Evolutionary conservation across 176 grass and related monocot species (phyloP), one percentile per base, ranked within the genome.

Genomic region (Neostapfia colusana): DNA sequence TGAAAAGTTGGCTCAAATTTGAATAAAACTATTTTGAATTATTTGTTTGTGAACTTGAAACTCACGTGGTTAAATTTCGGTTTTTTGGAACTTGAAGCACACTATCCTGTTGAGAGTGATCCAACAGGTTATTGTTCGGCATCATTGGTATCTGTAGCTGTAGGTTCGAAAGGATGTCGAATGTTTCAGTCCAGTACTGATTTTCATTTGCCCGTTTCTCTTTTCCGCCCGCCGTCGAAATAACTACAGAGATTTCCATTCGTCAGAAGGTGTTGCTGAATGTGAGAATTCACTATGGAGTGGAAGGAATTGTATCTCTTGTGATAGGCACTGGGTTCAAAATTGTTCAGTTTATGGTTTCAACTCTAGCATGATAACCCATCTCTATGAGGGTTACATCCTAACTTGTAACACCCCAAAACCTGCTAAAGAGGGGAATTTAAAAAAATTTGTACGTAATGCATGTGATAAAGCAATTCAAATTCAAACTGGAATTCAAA

Each of bases 331-430:
- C 8, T 54, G 51, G 20, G 7, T 10, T 54, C 51, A 54, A 4
- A 21, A 23, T 21, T 20, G 17, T 51, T 51, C 49, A 20, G 17
- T 8, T 54, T 54, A 54, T 54, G 51, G 21, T 21, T 10, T 21
- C 1, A 10, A 54, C 51, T 54, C 20, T 1, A n/a, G 51, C 49
- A 23, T 77, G 26, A 61, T 63, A 26, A 65, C n/a, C 41, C 64
- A 27, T 69, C 81, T 69, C 73, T 41, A 16, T 5, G 45, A 31
- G 13, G 28, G 28, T 70, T 39, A n/a, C n/a, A n/a, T n/a, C n/a
- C n/a, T n/a, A n/a, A n/a, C n/a, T n/a, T n/a, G n/a, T n/a, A n/a
- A n/a, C n/a, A n/a, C n/a, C n/a, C n/a, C n/a, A n/a, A n/a, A n/a
- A n/a, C n/a, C n/a, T n/a, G n/a, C n/a, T n/a, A n/a, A n/a, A n/a